phyloP scores from a whole-genome alignment of 345 rosid species.

The Syzygium aromaticum region DNA sequence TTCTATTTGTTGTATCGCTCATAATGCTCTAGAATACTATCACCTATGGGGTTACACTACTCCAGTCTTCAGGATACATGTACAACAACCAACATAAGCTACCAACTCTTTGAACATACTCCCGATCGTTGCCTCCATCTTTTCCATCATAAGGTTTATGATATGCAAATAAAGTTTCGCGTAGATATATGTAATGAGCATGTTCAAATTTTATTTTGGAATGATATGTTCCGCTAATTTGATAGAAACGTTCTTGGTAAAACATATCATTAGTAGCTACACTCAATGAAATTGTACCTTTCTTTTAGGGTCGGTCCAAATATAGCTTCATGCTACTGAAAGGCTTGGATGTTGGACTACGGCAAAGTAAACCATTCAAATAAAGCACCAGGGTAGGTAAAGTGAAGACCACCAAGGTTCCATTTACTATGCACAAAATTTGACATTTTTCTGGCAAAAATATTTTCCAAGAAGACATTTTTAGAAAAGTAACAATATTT shows the following conservation, averaged over 20 bases:
- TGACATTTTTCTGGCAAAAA: too few species aligned
- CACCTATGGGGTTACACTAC: conserved; percentile 25
- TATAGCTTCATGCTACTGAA: not conserved
- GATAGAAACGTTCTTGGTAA: rapidly evolving
- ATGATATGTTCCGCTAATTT: not conserved
- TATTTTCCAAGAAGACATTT: too few species aligned
- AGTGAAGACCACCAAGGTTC: conserved; percentile 5
- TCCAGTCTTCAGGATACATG: conserved; percentile 26
- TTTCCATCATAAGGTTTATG: conserved; percentile 21
- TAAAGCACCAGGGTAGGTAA: conserved; percentile 9
- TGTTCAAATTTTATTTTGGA: not conserved
- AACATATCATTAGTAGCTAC: not conserved
- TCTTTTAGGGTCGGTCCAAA: not conserved
- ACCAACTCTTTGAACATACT: conserved; percentile 24
- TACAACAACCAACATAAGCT: conserved; percentile 29
- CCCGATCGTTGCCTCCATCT: conserved; percentile 19
- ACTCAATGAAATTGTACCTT: not conserved
- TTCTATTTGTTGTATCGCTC: not conserved
- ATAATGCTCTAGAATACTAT: conserved; percentile 13
- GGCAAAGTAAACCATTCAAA: conserved; percentile 19
- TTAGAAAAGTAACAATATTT: too few species aligned
- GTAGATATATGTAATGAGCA: not conserved
- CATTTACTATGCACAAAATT: too few species aligned
- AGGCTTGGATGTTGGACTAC: too few species aligned
- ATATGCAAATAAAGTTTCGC: not conserved